A percentile compares a stretch with the other conserved stretches of the same genome.
phyloP scores from a whole-genome alignment of 176 grass and related monocot genomes.

The Rhynchospora pubera region DNA sequence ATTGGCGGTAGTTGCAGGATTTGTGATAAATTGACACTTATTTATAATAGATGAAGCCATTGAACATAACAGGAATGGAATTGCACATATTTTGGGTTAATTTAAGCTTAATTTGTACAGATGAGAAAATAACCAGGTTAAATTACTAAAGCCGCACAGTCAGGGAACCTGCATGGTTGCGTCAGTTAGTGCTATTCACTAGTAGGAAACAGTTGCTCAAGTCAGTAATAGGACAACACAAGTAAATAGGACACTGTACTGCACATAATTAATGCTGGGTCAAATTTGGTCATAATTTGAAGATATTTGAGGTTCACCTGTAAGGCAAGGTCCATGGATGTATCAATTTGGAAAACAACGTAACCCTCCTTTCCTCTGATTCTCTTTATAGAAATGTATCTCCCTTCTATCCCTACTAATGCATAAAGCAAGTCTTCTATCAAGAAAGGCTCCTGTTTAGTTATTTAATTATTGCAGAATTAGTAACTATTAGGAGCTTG shows the following conservation, averaged over 20 bases:
- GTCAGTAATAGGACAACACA: neutral
- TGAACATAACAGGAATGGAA: neutral
- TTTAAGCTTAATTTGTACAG: neutral
- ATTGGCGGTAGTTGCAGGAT: neutral
- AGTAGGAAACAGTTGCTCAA: neutral
- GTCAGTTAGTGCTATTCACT: neutral
- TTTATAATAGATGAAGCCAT: neutral
- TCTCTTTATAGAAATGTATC: slow-evolving; percentile 87
- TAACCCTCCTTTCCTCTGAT: slow-evolving; percentile 57
- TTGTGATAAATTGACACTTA: neutral
- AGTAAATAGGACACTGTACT: neutral
- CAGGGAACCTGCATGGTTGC: neutral
- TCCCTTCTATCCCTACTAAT: slow-evolving; percentile 82
- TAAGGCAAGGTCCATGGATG: slow-evolving; percentile 81
- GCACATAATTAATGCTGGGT: neutral
- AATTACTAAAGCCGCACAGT: neutral
- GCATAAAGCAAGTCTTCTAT: slow-evolving; percentile 94
- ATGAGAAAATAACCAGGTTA: neutral
- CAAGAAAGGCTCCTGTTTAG: slow-evolving; percentile 80
- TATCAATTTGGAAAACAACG: slow-evolving; percentile 71
- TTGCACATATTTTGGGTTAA: neutral
- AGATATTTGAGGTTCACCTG: slow-evolving; percentile 38
- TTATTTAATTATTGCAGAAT: slow-evolving; percentile 10
- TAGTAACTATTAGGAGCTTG: slow-evolving; percentile 1
- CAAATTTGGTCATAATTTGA: neutral